These are phyloP conservation scores for Boletus calvinii DNA, from an alignment of 1,284 basidiomycete species.

Conservation along the genomic window DNA sequence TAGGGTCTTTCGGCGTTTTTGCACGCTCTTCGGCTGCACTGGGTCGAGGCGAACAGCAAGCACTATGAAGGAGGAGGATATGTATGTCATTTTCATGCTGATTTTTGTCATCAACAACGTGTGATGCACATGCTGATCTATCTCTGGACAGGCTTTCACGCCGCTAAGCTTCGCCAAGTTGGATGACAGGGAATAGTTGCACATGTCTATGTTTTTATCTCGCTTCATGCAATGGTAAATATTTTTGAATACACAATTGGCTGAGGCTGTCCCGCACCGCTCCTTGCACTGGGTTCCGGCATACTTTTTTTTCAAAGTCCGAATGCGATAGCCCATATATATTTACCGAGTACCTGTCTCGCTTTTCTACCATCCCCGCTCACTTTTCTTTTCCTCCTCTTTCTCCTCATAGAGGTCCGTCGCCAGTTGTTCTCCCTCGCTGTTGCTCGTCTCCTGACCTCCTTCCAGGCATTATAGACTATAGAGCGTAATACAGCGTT, in stretches of 20 bases:
- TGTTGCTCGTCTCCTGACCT: conserved; percentile 8
- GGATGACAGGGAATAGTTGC: conserved; percentile 36
- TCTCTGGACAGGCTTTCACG: conserved; percentile 52
- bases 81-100: conserved; percentile 48
- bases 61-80: conserved; percentile 91
- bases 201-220: conserved; percentile 5
- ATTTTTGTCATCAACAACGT: conserved; percentile 26
- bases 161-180: conserved; percentile 63
- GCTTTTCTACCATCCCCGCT: conserved; percentile 28
- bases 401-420: conserved; percentile 49
- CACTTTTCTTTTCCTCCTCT: conserved; percentile 34
- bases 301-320: conserved; percentile 34
- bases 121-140: conserved; percentile 33
- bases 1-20: conserved; percentile 93
- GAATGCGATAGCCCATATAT: conserved; percentile 22
- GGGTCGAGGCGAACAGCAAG: conserved; percentile 98
- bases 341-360: conserved; percentile 9
- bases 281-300: conserved; percentile 2
- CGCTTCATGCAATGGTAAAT: conserved; percentile 8
- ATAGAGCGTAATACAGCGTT: conserved; percentile 54
- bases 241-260: conserved; percentile 9
- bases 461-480: conserved; percentile 48
- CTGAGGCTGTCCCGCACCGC: conserved; percentile 21
- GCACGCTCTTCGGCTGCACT: conserved; percentile 95
- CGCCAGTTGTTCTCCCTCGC: background rate